Conservation (phyloP, 768 basidiomycete species). For the Pisolithus tinctorius region DNA sequence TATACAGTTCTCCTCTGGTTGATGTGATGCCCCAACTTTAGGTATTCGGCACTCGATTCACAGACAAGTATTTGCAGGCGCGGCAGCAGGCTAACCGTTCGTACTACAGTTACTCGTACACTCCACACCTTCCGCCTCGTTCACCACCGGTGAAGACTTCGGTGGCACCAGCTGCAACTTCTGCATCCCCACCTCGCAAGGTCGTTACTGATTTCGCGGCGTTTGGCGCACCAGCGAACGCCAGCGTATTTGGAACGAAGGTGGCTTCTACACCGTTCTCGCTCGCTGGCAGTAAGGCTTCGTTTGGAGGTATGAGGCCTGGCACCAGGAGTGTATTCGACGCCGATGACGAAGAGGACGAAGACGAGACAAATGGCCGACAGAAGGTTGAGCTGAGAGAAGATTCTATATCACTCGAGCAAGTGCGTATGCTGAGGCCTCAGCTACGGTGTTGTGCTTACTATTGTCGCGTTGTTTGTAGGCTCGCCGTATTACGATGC, state of each 20-base stretch:
- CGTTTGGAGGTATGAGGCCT: constrained; percentile 73
- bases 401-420: constrained; percentile 87
- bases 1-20: constrained; percentile 4
- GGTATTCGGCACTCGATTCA: constrained; percentile 95
- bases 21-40: constrained; percentile 24
- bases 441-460: constrained; percentile 4
- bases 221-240: constrained; percentile 67
- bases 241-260: constrained; percentile 80
- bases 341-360: constrained; percentile 72
- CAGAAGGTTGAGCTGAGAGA: constrained; percentile 75
- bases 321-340: constrained; percentile 32
- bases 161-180: constrained; percentile 15
- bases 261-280: constrained; percentile 78
- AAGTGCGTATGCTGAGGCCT: constrained; percentile 43
- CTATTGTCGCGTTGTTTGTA: constrained; percentile 20
- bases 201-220: constrained; percentile 86
- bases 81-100: constrained; percentile 52
- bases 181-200: constrained; percentile 72
- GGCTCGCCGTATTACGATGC: constrained; percentile 83
- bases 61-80: constrained; percentile 88
- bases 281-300: constrained; percentile 71
- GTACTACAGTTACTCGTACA: constrained; percentile 47
- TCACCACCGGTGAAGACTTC: constrained; percentile 34
- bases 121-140: constrained; percentile 40
- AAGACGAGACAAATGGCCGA: constrained; percentile 51